Evolutionary conservation across 176 grass and related monocot genomes (phyloP).

Genomic region (Oryza punctata): DNA sequence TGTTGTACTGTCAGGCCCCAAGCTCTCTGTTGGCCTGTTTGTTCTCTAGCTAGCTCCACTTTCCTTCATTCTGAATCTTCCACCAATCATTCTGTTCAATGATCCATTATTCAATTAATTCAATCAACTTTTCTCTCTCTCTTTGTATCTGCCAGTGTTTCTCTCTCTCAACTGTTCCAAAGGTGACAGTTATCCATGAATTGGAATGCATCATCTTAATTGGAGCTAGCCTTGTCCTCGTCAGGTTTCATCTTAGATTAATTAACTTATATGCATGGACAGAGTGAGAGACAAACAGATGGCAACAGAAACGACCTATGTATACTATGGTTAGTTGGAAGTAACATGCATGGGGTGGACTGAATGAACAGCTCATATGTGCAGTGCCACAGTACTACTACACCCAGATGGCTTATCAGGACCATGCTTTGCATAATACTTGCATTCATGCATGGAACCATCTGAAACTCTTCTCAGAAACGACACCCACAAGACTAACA

Average conservation of each 20-base stretch:
- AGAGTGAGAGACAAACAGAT: neutral
- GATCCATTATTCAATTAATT: neutral
- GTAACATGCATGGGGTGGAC: neutral
- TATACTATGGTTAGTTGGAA: neutral
- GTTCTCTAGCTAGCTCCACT: neutral
- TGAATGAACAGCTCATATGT: neutral
- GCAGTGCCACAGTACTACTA: neutral
- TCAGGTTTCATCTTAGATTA: neutral
- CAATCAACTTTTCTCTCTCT: neutral
- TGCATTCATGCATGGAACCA: neutral
- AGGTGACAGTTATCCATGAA: neutral
- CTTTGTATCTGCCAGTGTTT: neutral
- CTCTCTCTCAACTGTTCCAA: neutral
- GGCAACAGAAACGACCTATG: neutral
- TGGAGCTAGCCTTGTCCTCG: too few species aligned
- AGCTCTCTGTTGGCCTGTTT: neutral
- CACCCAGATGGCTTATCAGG: neutral
- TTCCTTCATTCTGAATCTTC: conserved; percentile 4
- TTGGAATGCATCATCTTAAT: neutral
- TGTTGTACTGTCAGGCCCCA: conserved; percentile 7
- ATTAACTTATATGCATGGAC: neutral
- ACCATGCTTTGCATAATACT: neutral
- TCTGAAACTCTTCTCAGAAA: neutral
- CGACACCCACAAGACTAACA: neutral
- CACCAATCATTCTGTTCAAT: conserved; percentile 4